These are phyloP conservation scores for Podila epigama DNA, from an alignment of 192 early-diverging fungal genomes.

Conservation along the genomic window DNA sequence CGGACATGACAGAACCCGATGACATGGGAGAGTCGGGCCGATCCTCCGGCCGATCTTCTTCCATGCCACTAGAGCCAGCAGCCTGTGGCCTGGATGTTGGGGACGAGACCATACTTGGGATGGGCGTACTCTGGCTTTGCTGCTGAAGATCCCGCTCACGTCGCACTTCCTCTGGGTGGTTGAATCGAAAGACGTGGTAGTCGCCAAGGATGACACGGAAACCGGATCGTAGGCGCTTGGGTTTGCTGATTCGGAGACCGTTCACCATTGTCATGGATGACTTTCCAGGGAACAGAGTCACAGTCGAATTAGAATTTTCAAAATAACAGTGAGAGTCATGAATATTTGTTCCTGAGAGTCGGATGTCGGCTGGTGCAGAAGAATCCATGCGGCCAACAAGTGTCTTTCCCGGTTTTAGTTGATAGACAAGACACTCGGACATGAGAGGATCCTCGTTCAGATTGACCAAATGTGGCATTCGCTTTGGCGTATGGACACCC, in stretches of 20 bases:
- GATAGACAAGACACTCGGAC: constrained; percentile 92
- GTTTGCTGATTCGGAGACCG: constrained; percentile 67
- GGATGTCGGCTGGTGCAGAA: constrained; percentile 58
- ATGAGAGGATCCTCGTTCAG: constrained; percentile 89
- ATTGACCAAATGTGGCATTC: constrained; percentile 87
- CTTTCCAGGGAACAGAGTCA: constrained; percentile 67
- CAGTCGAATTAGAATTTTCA: constrained; percentile 65
- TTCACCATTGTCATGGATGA: constrained; percentile 79
- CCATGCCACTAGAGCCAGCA: constrained; percentile 28
- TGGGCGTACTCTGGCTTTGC: constrained; percentile 9
- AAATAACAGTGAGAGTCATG: constrained; percentile 76
- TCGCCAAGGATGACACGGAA: constrained; percentile 83
- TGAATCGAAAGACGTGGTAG: constrained; percentile 86
- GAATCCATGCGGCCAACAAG: constrained; percentile 65
- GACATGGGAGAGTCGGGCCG: constrained; percentile 45
- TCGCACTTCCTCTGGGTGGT: constrained; percentile 83
- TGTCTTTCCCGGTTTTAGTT: constrained; percentile 77
- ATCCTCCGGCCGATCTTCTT: constrained; percentile 48
- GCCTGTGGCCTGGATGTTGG: constrained; percentile 1
- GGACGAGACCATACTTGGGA: constrained; percentile 28
- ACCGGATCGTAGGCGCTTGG: constrained; percentile 69
- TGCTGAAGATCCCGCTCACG: constrained; percentile 60
- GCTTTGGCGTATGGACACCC: constrained; percentile 79
- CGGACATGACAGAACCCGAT: constrained; percentile 53
- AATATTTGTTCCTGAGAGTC: constrained; percentile 66